Percentiles rank a stretch among this genome's conserved stretches.
phyloP scores from a whole-genome alignment of 148 eudicot genomes.

The Camellia japonica region DNA sequence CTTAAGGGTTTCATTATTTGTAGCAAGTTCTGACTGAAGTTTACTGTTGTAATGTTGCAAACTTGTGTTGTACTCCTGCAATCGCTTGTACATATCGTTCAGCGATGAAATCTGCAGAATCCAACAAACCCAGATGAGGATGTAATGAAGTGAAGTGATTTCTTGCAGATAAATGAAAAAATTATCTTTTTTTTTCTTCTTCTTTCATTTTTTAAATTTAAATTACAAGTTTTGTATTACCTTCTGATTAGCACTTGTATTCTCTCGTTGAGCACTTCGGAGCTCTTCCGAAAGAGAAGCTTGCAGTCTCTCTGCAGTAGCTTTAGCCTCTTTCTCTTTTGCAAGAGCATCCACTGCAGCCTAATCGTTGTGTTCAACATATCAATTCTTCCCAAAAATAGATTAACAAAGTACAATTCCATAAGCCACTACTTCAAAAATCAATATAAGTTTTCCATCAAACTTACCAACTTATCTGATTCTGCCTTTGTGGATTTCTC shows the following conservation, averaged over 20 bases:
- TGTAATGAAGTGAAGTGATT: slow-evolving; percentile 7
- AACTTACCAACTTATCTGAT: slow-evolving; percentile 69
- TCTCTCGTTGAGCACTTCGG: slow-evolving; percentile 62
- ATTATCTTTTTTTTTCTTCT: background rate
- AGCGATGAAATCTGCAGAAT: slow-evolving; percentile 70
- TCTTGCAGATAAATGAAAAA: background rate
- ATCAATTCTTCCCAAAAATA: background rate
- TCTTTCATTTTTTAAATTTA: background rate
- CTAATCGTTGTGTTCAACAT: slow-evolving; percentile 32
- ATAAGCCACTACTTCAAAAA: background rate
- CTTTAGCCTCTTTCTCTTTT: slow-evolving; percentile 70
- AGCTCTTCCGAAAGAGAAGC: slow-evolving; percentile 65
- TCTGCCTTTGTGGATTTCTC: slow-evolving; percentile 76
- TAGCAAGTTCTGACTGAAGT: slow-evolving; percentile 84
- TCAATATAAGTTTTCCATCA: background rate
- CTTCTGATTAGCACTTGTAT: slow-evolving; percentile 62
- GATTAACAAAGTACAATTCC: background rate
- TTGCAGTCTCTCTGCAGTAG: slow-evolving; percentile 65
- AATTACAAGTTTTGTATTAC: slow-evolving; percentile 25
- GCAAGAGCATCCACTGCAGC: slow-evolving; percentile 62
- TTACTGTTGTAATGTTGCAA: slow-evolving; percentile 93
- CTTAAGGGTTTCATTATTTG: slow-evolving; percentile 75
- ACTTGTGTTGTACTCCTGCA: slow-evolving; percentile 92
- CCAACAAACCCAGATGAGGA: slow-evolving; percentile 12
- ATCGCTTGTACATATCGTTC: slow-evolving; percentile 80